Percentiles rank a stretch among this genome's conserved stretches.
Conservation (phyloP, 2,329 filamentous ascomycete species). For the Anthostomella pinea region DNA sequence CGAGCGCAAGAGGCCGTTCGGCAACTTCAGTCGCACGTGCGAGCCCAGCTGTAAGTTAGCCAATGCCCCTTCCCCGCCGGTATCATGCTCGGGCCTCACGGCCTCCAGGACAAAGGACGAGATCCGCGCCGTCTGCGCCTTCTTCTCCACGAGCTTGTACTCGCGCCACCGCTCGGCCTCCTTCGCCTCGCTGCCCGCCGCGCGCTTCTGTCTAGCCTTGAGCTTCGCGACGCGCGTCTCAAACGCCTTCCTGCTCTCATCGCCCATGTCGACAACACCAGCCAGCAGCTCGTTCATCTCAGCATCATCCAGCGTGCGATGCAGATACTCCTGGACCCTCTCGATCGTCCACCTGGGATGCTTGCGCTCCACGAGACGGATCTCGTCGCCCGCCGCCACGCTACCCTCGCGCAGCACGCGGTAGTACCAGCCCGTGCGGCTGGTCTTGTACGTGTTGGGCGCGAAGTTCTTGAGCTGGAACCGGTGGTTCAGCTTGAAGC, state of each 20-base stretch:
- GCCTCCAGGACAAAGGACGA: conserved; percentile 52
- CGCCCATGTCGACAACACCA: conserved; percentile 47
- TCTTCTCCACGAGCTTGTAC: conserved; percentile 49
- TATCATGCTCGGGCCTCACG: conserved; percentile 32
- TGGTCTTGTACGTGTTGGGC: conserved; percentile 51
- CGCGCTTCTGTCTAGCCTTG: conserved; percentile 29
- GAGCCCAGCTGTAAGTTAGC: conserved; percentile 45
- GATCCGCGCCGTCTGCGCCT: conserved; percentile 48
- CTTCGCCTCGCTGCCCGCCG: conserved; percentile 14
- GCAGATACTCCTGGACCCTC: conserved; percentile 60
- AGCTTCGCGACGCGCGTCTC: conserved; percentile 48
- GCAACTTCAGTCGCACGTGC: conserved; percentile 56
- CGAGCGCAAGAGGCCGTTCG: conserved; percentile 52
- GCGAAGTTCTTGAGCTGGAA: conserved; percentile 63
- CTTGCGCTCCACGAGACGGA: conserved; percentile 52
- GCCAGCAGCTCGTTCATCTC: conserved; percentile 53
- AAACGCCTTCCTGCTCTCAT: conserved; percentile 49
- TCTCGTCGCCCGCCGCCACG: conserved; percentile 54
- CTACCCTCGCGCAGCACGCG: conserved; percentile 55
- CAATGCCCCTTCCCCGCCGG: conserved; percentile 33
- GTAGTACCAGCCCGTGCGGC: conserved; percentile 66
- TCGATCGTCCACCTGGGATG: conserved; percentile 62
- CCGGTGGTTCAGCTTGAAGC: conserved; percentile 67
- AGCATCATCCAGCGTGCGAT: conserved; percentile 49
- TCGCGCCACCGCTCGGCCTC: conserved; percentile 39